phyloP scores from a whole-genome alignment of 2,329 filamentous ascomycete genomes.

The Epicoccum sorghinum region DNA sequence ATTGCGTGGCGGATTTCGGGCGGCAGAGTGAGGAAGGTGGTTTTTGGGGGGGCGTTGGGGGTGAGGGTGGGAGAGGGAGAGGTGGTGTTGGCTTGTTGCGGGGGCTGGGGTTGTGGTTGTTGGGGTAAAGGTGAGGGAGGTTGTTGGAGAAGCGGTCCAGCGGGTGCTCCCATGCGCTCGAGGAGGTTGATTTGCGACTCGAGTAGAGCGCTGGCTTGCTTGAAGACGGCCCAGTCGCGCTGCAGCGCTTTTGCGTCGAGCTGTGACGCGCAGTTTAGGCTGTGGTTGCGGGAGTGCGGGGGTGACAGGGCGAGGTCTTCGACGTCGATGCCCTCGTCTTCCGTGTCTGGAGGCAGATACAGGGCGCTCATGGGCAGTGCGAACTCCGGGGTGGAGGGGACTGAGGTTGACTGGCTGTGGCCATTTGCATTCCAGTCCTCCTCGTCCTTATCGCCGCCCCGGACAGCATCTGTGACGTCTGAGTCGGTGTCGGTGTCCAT shows the following conservation, averaged over 20 bases:
- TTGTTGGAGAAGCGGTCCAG: neutral
- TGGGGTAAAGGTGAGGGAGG: too few relatives aligned
- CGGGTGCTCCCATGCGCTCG: slow-evolving; percentile 11
- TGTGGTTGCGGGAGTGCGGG: slow-evolving; percentile 29
- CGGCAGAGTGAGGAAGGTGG: slow-evolving; percentile 44
- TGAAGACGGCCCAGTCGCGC: slow-evolving; percentile 29
- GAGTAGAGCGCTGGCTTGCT: slow-evolving; percentile 14
- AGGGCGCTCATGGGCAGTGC: slow-evolving; percentile 23
- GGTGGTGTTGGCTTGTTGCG: slow-evolving; percentile 1
- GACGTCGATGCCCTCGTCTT: slow-evolving; percentile 33
- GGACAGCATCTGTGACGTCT: slow-evolving; percentile 25
- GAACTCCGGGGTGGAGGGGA: slow-evolving; percentile 31
- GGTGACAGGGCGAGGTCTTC: slow-evolving; percentile 40
- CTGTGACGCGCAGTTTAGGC: slow-evolving; percentile 21
- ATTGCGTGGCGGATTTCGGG: slow-evolving; percentile 47
- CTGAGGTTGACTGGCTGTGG: slow-evolving; percentile 27
- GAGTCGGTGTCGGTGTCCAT: slow-evolving; percentile 32
- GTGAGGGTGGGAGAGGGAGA: too few relatives aligned
- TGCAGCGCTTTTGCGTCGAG: slow-evolving; percentile 25
- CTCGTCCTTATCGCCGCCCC: slow-evolving; percentile 25
- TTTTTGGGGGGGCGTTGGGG: slow-evolving; percentile 3
- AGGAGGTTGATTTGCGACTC: slow-evolving; percentile 20
- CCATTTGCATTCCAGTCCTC: slow-evolving; percentile 15
- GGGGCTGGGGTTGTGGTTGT: neutral
- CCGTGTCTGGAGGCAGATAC: slow-evolving; percentile 29